Evolutionary conservation across 2,329 filamentous ascomycete species (phyloP).

Genomic region (Penicillium sp.): DNA sequence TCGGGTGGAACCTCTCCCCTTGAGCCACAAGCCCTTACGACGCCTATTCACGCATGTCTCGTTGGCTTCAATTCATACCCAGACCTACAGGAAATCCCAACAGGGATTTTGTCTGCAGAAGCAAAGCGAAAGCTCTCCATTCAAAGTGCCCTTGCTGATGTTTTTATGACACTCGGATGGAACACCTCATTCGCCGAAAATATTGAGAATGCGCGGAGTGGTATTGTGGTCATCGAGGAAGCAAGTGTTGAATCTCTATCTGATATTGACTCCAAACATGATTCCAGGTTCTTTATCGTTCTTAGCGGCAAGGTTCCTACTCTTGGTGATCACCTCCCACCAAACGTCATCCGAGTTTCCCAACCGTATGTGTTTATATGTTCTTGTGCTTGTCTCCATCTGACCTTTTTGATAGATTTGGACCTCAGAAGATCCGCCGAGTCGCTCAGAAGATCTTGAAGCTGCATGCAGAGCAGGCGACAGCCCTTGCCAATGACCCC

Average conservation of each 20-base stretch:
- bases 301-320: neutral
- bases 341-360: neutral
- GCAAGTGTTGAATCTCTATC: neutral
- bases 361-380: neutral
- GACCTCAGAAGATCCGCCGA: neutral
- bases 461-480: neutral
- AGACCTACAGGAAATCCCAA: neutral
- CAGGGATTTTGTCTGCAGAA: neutral
- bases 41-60: neutral
- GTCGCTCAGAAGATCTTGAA: neutral
- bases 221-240: neutral
- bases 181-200: neutral
- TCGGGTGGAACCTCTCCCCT: neutral
- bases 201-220: neutral
- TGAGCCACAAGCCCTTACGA: neutral
- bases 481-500: neutral
- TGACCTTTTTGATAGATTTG: neutral
- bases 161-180: neutral
- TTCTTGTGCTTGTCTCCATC: neutral
- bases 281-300: neutral
- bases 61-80: neutral
- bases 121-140: neutral
- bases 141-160: neutral
- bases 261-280: neutral
- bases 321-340: neutral